Percentiles rank a stretch among this genome's conserved stretches.
Evolutionary conservation across 1,284 basidiomycete species (phyloP).

Genomic region (Ceratobasidium sp.): DNA sequence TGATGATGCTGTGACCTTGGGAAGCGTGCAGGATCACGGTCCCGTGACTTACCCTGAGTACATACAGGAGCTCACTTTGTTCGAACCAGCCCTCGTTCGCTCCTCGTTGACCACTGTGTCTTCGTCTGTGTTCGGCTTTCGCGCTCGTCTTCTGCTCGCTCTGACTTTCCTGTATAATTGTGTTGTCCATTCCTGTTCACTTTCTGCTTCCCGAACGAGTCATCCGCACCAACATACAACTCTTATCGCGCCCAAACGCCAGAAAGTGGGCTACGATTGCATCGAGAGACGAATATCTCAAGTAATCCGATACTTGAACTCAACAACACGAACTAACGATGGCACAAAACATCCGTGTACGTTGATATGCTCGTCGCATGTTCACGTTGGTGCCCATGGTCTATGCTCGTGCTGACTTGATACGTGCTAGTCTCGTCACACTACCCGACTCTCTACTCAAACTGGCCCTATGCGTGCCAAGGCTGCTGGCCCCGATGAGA

Average conservation of each 20-base stretch:
- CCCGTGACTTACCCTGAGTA: conserved; percentile 39
- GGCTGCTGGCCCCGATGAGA: conserved; percentile 34
- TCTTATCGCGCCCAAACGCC: conserved; percentile 28
- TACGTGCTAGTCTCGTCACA: background rate
- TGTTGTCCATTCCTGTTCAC: conserved; percentile 39
- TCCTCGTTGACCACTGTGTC: conserved; percentile 38
- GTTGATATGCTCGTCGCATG: conserved; percentile 3
- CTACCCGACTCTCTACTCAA: conserved; percentile 27
- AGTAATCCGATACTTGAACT: conserved; percentile 12
- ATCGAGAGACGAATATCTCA: conserved; percentile 35
- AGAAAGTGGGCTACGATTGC: conserved; percentile 1
- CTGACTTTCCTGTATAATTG: conserved; percentile 40
- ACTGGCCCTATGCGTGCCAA: conserved; percentile 26
- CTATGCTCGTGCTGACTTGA: conserved; percentile 4
- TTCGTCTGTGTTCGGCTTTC: conserved; percentile 39
- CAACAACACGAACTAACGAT: conserved; percentile 38
- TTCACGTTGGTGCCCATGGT: conserved; percentile 18
- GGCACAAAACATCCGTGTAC: conserved; percentile 35
- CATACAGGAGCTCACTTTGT: conserved; percentile 40
- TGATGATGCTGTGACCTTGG: conserved; percentile 16
- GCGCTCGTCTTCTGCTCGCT: conserved; percentile 37
- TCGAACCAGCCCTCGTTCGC: conserved; percentile 33
- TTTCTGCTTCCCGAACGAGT: conserved; percentile 40
- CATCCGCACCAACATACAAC: conserved; percentile 38
- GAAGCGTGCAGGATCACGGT: conserved; percentile 11